A percentile compares a stretch with the other conserved stretches of the same genome.
phyloP scores from a whole-genome alignment of 345 rosid genomes.

The Eucalyptus dawsonii region DNA sequence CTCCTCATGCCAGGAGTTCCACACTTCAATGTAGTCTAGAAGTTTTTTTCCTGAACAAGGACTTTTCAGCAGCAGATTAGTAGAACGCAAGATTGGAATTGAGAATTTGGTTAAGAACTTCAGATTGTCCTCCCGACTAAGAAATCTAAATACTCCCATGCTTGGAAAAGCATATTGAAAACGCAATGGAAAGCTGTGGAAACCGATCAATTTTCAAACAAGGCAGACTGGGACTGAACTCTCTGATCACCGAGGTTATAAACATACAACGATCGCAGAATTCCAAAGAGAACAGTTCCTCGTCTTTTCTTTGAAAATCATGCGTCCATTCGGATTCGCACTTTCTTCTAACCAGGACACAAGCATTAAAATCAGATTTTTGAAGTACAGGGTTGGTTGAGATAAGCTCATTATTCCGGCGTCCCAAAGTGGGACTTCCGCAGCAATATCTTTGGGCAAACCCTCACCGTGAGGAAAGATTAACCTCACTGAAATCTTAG shows the following conservation, averaged over 20 bases:
- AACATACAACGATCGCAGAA: too few species aligned
- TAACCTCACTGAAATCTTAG: neutral
- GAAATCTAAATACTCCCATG: rapidly evolving
- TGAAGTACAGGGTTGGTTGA: neutral
- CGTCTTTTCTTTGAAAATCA: neutral
- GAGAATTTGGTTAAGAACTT: neutral
- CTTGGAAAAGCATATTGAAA: rapidly evolving
- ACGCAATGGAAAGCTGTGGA: too few species aligned
- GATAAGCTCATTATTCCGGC: neutral
- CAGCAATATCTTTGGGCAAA: rapidly evolving
- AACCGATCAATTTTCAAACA: too few species aligned
- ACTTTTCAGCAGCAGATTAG: neutral
- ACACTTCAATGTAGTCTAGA: neutral
- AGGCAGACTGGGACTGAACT: too few species aligned
- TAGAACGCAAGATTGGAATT: neutral
- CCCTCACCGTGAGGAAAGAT: neutral
- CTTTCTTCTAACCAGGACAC: neutral
- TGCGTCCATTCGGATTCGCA: rapidly evolving
- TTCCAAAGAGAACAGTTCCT: too few species aligned
- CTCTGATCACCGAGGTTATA: too few species aligned
- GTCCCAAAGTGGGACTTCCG: neutral
- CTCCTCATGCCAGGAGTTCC: neutral
- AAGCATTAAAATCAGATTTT: neutral
- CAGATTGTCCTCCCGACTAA: rapidly evolving
- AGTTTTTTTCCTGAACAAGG: neutral